A percentile compares a stretch with the other conserved stretches of the same genome.
Conservation (phyloP, 192 early-diverging fungal species). For the Kappamyces sp. region DNA sequence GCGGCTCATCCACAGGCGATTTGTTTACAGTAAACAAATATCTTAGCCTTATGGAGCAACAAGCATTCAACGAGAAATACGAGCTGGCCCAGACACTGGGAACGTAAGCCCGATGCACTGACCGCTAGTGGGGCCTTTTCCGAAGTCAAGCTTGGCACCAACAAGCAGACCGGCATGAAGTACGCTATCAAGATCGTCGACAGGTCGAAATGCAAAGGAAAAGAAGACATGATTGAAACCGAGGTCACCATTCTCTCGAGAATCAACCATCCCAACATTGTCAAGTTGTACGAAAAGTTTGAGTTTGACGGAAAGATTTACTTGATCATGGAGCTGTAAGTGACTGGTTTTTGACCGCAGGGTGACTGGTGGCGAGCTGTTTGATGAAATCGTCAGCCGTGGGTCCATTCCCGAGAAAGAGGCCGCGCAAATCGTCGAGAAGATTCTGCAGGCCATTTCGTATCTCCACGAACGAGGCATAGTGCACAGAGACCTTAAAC, state of each 20-base stretch:
- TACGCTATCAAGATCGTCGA: constrained; percentile 87
- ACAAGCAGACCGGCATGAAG: constrained; percentile 56
- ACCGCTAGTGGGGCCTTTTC: constrained; percentile 59
- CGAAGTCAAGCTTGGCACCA: constrained; percentile 62
- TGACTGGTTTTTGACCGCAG: constrained; percentile 33
- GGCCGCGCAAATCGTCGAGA: constrained; percentile 68
- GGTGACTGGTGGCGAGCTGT: constrained; percentile 83
- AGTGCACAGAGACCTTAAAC: constrained; percentile 93
- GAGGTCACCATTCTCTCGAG: constrained; percentile 70
- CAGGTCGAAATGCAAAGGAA: constrained; percentile 63
- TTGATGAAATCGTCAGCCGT: constrained; percentile 80
- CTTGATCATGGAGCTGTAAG: constrained; percentile 55
- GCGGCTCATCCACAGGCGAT: no score
- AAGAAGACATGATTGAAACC: constrained; percentile 70
- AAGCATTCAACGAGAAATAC: constrained; percentile 29
- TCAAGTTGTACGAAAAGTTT: constrained; percentile 53
- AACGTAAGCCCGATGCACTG: constrained; percentile 24
- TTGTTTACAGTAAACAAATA: no score
- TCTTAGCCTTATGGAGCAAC: no score
- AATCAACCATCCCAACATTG: constrained; percentile 62
- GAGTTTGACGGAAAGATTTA: constrained; percentile 50
- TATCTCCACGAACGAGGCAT: constrained; percentile 81
- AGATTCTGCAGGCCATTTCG: constrained; percentile 72
- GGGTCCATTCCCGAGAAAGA: constrained; percentile 71
- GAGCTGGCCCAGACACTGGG: constrained; percentile 35